phyloP scores from a whole-genome alignment of 257 asterid species.

The Thymus quinquecostatus region DNA sequence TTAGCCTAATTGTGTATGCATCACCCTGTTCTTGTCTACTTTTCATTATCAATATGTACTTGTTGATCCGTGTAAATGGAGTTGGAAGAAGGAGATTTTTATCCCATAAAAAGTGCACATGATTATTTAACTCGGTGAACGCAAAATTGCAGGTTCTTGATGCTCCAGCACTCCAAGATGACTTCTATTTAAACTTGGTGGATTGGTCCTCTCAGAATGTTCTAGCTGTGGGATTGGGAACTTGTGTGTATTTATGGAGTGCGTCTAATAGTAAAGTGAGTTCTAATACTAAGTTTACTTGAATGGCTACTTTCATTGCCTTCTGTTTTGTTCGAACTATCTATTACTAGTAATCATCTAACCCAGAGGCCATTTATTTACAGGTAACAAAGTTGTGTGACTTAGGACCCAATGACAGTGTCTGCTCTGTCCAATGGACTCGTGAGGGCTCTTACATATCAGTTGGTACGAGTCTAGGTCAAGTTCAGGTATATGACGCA shows the following conservation, averaged over 20 bases:
- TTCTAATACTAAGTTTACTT: not conserved
- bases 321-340: not conserved
- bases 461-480: conserved; percentile 86
- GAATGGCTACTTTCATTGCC: not conserved
- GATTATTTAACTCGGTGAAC: conserved; percentile 6
- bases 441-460: conserved; percentile 92
- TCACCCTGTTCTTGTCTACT: not conserved
- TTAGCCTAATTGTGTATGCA: not conserved
- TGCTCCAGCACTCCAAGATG: conserved; percentile 98
- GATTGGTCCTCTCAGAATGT: conserved; percentile 99
- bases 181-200: conserved; percentile 87
- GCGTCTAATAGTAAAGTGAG: conserved; percentile 92
- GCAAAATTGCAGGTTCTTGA: conserved; percentile 75
- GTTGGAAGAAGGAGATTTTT: not conserved
- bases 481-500: conserved; percentile 69
- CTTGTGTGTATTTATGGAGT: conserved; percentile 94
- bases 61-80: not conserved
- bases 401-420: conserved; percentile 87
- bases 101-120: not conserved
- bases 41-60: not conserved
- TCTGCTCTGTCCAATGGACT: conserved; percentile 95
- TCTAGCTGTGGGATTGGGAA: conserved; percentile 98
- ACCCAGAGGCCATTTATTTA: conserved; percentile 12
- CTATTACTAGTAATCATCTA: not conserved
- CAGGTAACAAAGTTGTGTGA: conserved; percentile 94